Conservation (phyloP, 495 filamentous ascomycete genomes). For the Saxispiralis lemnorum region DNA sequence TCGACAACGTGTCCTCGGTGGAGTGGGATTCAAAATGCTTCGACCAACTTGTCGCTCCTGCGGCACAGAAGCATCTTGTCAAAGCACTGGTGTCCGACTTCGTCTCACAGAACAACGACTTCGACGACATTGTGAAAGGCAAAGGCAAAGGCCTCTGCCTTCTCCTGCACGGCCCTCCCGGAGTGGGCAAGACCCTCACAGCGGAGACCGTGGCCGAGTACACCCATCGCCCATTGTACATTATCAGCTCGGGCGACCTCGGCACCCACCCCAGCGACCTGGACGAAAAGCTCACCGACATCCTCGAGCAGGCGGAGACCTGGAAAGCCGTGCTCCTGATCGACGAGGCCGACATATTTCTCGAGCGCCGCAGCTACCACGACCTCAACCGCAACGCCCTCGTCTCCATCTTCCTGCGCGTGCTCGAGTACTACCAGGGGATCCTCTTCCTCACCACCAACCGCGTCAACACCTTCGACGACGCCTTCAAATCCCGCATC, state of each 20-base stretch:
- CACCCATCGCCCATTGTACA: slow-evolving; percentile 11
- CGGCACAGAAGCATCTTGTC: slow-evolving; percentile 9
- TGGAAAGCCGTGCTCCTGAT: slow-evolving; percentile 13
- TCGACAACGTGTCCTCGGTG: slow-evolving; percentile 6
- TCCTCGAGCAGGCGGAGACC: slow-evolving; percentile 7
- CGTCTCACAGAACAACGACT: slow-evolving; percentile 4
- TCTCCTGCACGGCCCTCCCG: slow-evolving; percentile 12
- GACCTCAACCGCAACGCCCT: slow-evolving; percentile 9
- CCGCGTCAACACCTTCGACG: slow-evolving; percentile 33
- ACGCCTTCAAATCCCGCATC: slow-evolving; percentile 31
- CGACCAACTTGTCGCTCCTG: slow-evolving; percentile 11
- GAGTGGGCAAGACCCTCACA: slow-evolving; percentile 15
- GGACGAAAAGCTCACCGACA: slow-evolving; percentile 6
- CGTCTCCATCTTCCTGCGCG: slow-evolving; percentile 4
- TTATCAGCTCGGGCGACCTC: slow-evolving; percentile 11
- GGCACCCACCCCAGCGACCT: slow-evolving; percentile 1
- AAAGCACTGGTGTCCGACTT: slow-evolving; percentile 10
- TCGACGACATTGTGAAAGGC: slow-evolving; percentile 14
- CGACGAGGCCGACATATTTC: slow-evolving; percentile 13
- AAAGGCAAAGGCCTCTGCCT: slow-evolving; percentile 16
- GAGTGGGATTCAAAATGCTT: slow-evolving; percentile 12
- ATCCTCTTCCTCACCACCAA: slow-evolving; percentile 44
- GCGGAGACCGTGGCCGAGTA: slow-evolving; percentile 15
- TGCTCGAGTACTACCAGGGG: slow-evolving; percentile 40
- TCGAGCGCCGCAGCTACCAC: slow-evolving; percentile 7